Base-by-base conservation (phyloP, 1,139 yeast genomes). In the Pichia sp. region DNA sequence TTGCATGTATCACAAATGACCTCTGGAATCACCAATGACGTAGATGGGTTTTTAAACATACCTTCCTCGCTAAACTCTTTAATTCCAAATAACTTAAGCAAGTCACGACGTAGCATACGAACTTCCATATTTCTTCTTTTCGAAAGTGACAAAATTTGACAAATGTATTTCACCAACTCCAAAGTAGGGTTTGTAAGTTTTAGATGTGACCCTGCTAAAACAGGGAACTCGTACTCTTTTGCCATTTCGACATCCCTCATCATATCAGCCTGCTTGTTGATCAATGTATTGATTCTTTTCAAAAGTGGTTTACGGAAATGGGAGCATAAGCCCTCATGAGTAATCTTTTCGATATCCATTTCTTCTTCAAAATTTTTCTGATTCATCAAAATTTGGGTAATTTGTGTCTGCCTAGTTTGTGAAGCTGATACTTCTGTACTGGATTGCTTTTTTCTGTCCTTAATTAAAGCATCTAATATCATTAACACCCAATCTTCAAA, bases 401-500 rank as follows among this genome's bases (percentile, higher is more conserved):
- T 70, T 64, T 86, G 95, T 0, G 95, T 87, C 7, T 74, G 74
- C 59, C 95, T 73, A 48, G 83, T 86, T 0, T 87, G 79, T 0
- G 74, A 70, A 55, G 4, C 58, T 46, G 18, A 70, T 73, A 1
- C 47, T 26, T 1, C 39, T 13, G 31, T 21, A 18, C 45, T 44
- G 10, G 72, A 65, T 1, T 72, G 72, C 18, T 74, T 75, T 18
- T 70, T 69, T 63, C 87, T 87, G 47, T 73, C 72, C 53, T 81
- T 80, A 41, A 83, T 74, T 59, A 93, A 73, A 2, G 87, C 74
- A 63, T 88, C 95, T 61, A 91, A 69, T 62, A 88, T 85, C 56
- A 89, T 80, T 44, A 84, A 73, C 46, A 88, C 71, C 96, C 97
- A 93, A 60, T 85, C 95, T 50, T 84, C 87, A 71, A 93, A 89